Base-by-base conservation (phyloP, 768 basidiomycete species). In the Suillus luteus region DNA sequence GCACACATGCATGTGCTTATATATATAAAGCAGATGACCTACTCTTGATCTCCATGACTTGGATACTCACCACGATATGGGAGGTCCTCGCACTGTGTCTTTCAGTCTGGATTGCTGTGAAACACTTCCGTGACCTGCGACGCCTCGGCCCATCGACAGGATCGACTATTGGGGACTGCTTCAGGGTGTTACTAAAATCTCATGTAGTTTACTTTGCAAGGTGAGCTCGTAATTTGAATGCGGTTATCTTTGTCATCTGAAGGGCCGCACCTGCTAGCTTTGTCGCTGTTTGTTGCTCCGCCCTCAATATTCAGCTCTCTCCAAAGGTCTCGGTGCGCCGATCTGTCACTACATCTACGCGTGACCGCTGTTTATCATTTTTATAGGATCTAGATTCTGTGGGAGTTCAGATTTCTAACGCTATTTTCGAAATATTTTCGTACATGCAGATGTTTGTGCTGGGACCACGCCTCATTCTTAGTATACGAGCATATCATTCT, bases 391-490 rank as follows among this genome's bases (percentile, higher is more conserved):
- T 11, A 14, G n/a, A 37, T 37, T 55, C 54, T 22, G 12, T 8
- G 6, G 54, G n/a, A n/a, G 5, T 55, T 22, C 49, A 51, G 54
- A 37, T 55, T n/a, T 51, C 49, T 17, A 27, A 15, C 15, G 49
- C 31, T 22, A 37, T 37, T 37, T 14, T 55, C 14, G n/a, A 55
- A 37, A n/a, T 55, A 22, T 37, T 37, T 12, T 37, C 19, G 31
- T 22, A 37, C 35, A 8, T 55, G 4, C 54, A 55, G n/a, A 22
- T 55, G 33, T 35, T 55, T 55, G 35, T 55, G n/a, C 35, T 55
- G n/a, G 54, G 54, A 55, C 54, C 54, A 37, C 54, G 54, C n/a
- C 54, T 55, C 6, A 37, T 55, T n/a, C 35, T 55, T 37, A 37
- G 54, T 12, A 3, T 55, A 3, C 54, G 54, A 55, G n/a, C 1